Percentiles rank a stretch among this genome's conserved stretches.
phyloP scores from a whole-genome alignment of 2,329 filamentous ascomycete species.

The Fusarium euwallaceae region DNA sequence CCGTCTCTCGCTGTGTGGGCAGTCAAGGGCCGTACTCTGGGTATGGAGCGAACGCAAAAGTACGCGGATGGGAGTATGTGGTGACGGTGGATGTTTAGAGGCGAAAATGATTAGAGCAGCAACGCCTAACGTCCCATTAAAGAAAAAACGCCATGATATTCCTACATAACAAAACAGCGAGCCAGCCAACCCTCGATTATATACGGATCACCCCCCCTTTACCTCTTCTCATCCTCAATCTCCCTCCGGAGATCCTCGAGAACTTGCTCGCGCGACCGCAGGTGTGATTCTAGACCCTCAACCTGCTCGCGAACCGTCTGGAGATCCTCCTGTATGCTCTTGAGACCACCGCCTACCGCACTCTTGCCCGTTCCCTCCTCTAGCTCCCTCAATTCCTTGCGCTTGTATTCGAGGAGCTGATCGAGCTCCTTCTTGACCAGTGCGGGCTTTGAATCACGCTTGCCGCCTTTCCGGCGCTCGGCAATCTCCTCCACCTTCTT shows the following conservation, averaged over 20 bases:
- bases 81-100: slow-evolving; percentile 15
- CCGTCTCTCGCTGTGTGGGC: slow-evolving; percentile 65
- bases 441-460: slow-evolving; percentile 84
- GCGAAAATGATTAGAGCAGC: slow-evolving; percentile 14
- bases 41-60: slow-evolving; percentile 57
- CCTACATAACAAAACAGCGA: slow-evolving; percentile 44
- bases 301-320: slow-evolving; percentile 94
- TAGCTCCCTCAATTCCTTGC: slow-evolving; percentile 80
- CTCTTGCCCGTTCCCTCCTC: slow-evolving; percentile 78
- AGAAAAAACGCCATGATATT: slow-evolving; percentile 47
- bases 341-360: slow-evolving; percentile 78
- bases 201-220: slow-evolving; percentile 48
- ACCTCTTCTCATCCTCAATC: slow-evolving; percentile 86
- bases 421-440: slow-evolving; percentile 95
- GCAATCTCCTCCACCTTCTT: slow-evolving; percentile 82
- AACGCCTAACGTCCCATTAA: slow-evolving; percentile 44
- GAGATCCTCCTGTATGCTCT: slow-evolving; percentile 87
- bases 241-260: slow-evolving; percentile 83
- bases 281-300: slow-evolving; percentile 87
- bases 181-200: slow-evolving; percentile 19
- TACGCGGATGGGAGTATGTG: slow-evolving; percentile 65
- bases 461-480: slow-evolving; percentile 72
- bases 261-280: slow-evolving; percentile 80
- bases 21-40: slow-evolving; percentile 66
- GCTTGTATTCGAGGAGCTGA: slow-evolving; percentile 95